Evolutionary conservation across 805 yeast species (phyloP).

Genomic region (Saturnispora serradocipensis): DNA sequence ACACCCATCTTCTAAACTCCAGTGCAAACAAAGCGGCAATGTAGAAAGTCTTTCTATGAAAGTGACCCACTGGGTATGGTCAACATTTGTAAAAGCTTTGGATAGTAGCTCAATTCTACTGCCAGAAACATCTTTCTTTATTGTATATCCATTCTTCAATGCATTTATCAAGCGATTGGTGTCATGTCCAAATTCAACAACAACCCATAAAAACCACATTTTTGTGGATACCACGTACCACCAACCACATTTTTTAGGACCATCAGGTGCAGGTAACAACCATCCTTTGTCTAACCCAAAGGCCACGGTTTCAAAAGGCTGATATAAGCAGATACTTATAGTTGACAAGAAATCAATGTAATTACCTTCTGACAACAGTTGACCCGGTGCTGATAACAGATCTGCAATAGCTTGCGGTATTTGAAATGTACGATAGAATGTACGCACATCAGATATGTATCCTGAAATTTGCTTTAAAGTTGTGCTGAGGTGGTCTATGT

Average conservation of each 20-base stretch:
- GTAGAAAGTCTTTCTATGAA: conserved; percentile 27
- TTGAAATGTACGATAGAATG: conserved; percentile 30
- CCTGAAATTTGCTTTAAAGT: conserved; percentile 21
- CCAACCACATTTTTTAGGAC: conserved; percentile 14
- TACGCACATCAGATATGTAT: conserved; percentile 28
- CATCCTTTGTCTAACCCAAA: conserved; percentile 27
- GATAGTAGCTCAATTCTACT: neutral
- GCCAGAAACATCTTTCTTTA: neutral
- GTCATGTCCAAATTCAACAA: conserved; percentile 22
- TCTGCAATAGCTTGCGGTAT: conserved; percentile 19
- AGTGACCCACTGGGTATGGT: conserved; percentile 10
- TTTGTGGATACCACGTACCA: conserved; percentile 26
- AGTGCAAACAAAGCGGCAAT: conserved; percentile 30
- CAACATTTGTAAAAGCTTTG: conserved; percentile 4
- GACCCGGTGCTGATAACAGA: conserved; percentile 3
- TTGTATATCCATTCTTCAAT: neutral
- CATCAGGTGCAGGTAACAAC: conserved; percentile 17
- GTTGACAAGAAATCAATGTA: conserved; percentile 12
- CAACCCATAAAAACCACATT: conserved; percentile 29
- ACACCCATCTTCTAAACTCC: conserved; percentile 30
- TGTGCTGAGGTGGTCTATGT: neutral
- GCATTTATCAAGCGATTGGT: conserved; percentile 3
- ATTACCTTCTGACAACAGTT: conserved; percentile 5
- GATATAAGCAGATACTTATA: conserved; percentile 18
- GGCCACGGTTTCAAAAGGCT: conserved; percentile 29